Evolutionary conservation across 352 stramenopile genomes (phyloP).

Genomic region (Phytophthora brassicae): DNA sequence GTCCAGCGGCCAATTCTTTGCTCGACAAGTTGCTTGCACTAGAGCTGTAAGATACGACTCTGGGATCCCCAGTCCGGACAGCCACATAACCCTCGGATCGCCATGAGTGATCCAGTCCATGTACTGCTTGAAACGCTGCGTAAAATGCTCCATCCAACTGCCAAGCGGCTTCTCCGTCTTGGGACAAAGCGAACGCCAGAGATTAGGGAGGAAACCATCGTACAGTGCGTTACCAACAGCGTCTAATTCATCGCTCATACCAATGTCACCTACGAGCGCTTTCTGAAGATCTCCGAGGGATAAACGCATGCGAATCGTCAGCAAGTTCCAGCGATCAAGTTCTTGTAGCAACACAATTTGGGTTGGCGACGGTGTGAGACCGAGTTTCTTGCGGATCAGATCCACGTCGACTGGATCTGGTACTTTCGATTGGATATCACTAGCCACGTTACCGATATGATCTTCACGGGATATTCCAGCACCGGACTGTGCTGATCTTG

Average conservation of each 20-base stretch:
- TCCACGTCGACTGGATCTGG: constrained; percentile 87
- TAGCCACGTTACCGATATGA: constrained; percentile 88
- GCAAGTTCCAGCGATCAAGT: constrained; percentile 94
- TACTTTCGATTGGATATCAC: constrained; percentile 92
- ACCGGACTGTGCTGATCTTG: constrained; percentile 72
- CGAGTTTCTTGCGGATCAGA: constrained; percentile 82
- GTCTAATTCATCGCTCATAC: constrained; percentile 96
- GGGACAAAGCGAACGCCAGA: constrained; percentile 90
- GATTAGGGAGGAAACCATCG: constrained; percentile 92
- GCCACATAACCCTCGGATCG: constrained; percentile 93
- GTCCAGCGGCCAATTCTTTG: constrained; percentile 94
- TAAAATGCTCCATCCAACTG: constrained; percentile 96
- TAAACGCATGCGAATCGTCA: constrained; percentile 82
- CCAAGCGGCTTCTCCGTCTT: constrained; percentile 95
- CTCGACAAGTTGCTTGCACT: constrained; percentile 93
- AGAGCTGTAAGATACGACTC: constrained; percentile 96
- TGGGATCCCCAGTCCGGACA: constrained; percentile 93
- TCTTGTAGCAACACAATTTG: constrained; percentile 95
- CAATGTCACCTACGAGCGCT: constrained; percentile 93
- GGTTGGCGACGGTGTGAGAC: constrained; percentile 76
- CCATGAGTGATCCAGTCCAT: constrained; percentile 89
- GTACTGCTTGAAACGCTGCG: constrained; percentile 88
- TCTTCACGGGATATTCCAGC: constrained; percentile 91
- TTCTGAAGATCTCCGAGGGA: constrained; percentile 92
- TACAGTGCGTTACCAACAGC: constrained; percentile 91